Evolutionary conservation across 2,329 filamentous ascomycete genomes (phyloP).

Genomic region (Microascus cirrosus): DNA sequence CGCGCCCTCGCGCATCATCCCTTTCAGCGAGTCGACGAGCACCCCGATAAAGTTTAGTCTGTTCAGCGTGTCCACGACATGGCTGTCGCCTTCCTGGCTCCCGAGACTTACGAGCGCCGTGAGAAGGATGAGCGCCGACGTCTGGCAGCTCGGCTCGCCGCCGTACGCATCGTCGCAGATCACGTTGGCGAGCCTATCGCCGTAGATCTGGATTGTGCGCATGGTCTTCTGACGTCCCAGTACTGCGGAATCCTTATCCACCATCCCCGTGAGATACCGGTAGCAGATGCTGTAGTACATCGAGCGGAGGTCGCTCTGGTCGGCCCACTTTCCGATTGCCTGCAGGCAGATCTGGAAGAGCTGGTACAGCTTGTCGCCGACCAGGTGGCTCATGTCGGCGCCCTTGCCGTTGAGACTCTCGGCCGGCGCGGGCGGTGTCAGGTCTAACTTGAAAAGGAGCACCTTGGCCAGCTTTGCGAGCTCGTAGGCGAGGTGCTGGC

Average conservation of each 20-base stretch:
- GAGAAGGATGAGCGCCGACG: slow-evolving; percentile 78
- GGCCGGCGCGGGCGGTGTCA: slow-evolving; percentile 22
- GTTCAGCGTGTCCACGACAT: slow-evolving; percentile 69
- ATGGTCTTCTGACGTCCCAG: slow-evolving; percentile 50
- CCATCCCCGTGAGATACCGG: slow-evolving; percentile 66
- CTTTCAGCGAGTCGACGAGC: slow-evolving; percentile 76
- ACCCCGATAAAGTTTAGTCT: slow-evolving; percentile 86
- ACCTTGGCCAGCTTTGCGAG: slow-evolving; percentile 67
- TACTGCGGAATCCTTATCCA: slow-evolving; percentile 34
- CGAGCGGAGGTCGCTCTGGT: slow-evolving; percentile 62
- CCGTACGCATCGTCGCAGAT: slow-evolving; percentile 90
- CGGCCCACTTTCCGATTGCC: slow-evolving; percentile 64
- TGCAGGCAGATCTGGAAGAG: slow-evolving; percentile 80
- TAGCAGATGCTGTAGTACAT: slow-evolving; percentile 89
- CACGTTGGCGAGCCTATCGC: slow-evolving; percentile 71
- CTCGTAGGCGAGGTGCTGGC: slow-evolving; percentile 59
- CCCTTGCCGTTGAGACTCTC: slow-evolving; percentile 26
- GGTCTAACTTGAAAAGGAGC: slow-evolving; percentile 60
- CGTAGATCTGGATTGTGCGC: slow-evolving; percentile 56
- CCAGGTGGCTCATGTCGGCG: slow-evolving; percentile 51
- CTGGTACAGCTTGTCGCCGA: slow-evolving; percentile 82
- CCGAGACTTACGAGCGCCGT: slow-evolving; percentile 66
- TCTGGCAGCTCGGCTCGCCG: slow-evolving; percentile 69
- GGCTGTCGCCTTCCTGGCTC: slow-evolving; percentile 57
- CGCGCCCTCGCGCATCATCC: slow-evolving; percentile 57